phyloP scores from a whole-genome alignment of 148 eudicot genomes.

The Spergularia marina region DNA sequence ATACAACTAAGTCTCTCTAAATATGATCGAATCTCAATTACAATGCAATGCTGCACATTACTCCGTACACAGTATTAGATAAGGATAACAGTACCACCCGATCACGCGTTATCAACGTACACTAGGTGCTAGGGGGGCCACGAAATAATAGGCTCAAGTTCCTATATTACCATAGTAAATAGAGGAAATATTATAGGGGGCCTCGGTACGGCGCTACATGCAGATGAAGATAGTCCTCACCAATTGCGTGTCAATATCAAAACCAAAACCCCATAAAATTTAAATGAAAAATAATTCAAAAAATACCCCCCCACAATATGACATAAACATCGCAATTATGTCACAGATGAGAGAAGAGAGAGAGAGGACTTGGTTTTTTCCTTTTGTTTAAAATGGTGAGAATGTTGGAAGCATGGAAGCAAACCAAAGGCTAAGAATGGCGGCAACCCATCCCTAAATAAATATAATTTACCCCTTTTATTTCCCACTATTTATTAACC shows the following conservation, averaged over 20 bases:
- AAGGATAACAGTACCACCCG: too few relatives aligned
- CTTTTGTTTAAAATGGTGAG: conserved; percentile 33
- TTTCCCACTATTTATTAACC: conserved; percentile 22
- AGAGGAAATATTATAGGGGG: background rate
- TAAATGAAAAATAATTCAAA: background rate
- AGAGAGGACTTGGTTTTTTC: conserved; percentile 11
- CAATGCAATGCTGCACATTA: too few relatives aligned
- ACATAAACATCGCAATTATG: conserved; percentile 27
- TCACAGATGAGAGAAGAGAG: background rate
- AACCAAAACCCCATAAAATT: background rate
- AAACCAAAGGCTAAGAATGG: conserved; percentile 45
- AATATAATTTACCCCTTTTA: background rate
- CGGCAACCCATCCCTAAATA: conserved; percentile 37
- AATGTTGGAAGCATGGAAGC: conserved; percentile 87
- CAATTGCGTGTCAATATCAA: conserved; percentile 11
- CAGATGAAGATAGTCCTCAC: conserved; percentile 9
- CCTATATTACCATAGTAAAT: conserved; percentile 3
- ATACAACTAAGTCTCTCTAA: too few relatives aligned
- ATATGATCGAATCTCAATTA: too few relatives aligned
- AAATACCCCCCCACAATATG: conserved; percentile 9
- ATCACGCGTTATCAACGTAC: background rate
- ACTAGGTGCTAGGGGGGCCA: background rate
- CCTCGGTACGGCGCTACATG: conserved; percentile 30
- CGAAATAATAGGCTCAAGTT: conserved; percentile 25
- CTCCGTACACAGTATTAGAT: too few relatives aligned